Base-by-base conservation (phyloP, 2,329 filamentous ascomycete species). In the Clarireedia monteithiana region DNA sequence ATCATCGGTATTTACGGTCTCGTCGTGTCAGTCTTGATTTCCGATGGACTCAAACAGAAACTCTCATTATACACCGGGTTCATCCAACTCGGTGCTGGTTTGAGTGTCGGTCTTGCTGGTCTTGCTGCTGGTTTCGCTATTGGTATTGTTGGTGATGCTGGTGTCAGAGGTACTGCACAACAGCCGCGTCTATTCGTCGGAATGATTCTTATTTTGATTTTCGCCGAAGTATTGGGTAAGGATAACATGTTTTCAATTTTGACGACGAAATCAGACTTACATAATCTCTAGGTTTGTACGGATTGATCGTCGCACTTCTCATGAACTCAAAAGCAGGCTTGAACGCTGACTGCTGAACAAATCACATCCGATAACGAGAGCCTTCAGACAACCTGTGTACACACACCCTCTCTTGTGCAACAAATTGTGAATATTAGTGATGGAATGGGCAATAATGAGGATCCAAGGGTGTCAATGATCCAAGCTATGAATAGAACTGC, bases 1-100 rank as follows among this genome's bases (percentile, higher is more conserved):
- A 99, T 99, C 77, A 97, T 99, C 77, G 94, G 90, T 88, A 97
- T 99, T 75, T 99, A 94, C 78, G 89, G 89, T 69, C 82, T 94
- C 64, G 89, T 94, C 75, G 88, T 92, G 60, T 91, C 89, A 17
- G 89, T 94, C 72, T 77, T 94, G 69, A 90, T 94, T 71, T 91
- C 89, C 70, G 88, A 90, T 72, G 84, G 83, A 67, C 78, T 94
- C 63, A 80, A 78, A 67, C 88, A 92, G 75, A 71, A 82, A 63
- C 75, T 87, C 60, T 79, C 88, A 59, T 80, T 94, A 60, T 92
- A 86, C 76, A 90, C 88, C 56, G 85, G 86, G 59, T 91, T 92
- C 77, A 89, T 92, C 68, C 89, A 92, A 74, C 83, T 92, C 59
- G 88, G 88, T 74, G 88, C 88, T 67, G 88, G 88, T 78, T 83